Evolutionary conservation across 1,284 basidiomycete genomes (phyloP), one percentile per base, ranked within the genome.

Genomic region (Leccinum pallidistipes): DNA sequence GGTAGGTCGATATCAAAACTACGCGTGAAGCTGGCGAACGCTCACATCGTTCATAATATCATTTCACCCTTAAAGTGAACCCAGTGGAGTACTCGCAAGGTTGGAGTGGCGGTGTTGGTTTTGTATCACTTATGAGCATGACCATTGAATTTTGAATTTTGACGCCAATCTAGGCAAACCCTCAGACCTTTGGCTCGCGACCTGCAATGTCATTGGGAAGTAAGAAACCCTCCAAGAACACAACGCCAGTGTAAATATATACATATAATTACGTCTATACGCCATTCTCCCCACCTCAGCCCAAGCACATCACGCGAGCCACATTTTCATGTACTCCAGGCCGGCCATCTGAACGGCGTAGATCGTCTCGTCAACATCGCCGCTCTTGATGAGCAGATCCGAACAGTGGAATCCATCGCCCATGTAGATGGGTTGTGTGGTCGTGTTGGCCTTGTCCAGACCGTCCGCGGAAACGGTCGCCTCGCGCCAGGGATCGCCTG

Each of bases 401-500:
- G 86, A 86, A 69, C 81, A 83, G 67, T 91, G 89, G 79, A 85
- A 90, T 0, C 86, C 88, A 62, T 87, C 80, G 49, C 83, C 75
- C 9, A 83, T 71, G 16, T 76, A 79, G 60, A 90, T 85, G 0
- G 85, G 86, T 65, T 86, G 84, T 1, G 70, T 69, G 2, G 77
- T 58, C 3, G 85, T 87, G 68, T 82, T 88, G 16, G 69, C 29
- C 60, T 82, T 77, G 59, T 75, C 66, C 18, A 81, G 74, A 34
- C 77, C 77, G 36, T 83, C 80, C 1, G 87, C 85, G 4, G 88
- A 89, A n/a, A 89, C 76, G 0, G 88, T 90, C 6, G 83, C 83
- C 61, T 87, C 87, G 62, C 83, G 81, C 88, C 88, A 91, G n/a
- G 88, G 87, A 69, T 90, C 88, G 54, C 86, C 87, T 87, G 18